Base-by-base conservation (phyloP, 1,284 basidiomycete genomes). In the Ceratobasidium sp. region DNA sequence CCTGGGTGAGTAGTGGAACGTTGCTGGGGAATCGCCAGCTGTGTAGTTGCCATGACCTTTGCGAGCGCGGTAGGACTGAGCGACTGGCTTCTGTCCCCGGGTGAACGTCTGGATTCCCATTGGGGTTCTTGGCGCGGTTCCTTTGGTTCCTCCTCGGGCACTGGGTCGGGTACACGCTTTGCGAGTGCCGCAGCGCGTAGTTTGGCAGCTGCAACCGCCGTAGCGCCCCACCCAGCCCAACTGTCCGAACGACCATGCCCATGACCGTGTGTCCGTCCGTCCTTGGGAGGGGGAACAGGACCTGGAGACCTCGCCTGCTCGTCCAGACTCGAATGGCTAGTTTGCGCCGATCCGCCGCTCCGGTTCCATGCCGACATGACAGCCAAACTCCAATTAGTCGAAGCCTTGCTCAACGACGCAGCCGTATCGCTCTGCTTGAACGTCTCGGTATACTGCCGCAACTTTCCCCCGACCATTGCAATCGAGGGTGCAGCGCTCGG, bases 381-480 rank as follows among this genome's bases (percentile, higher is more conserved):
- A 7, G 70, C 77, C 43, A 76, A 66, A 40, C 69, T 78, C 76
- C 61, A 78, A 34, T 79, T 79, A 7, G 78, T 78, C n/a, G 71
- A 67, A 13, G 74, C 74, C 61, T 79, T 79, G 69, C 64, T 69
- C 32, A 79, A 25, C 22, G 66, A 54, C 11, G 78, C 78, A 34
- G 77, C 78, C 15, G 78, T 37, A 74, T 79, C 78, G 44, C 78
- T 78, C 34, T 73, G 66, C 29, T 76, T 74, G 67, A 79, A 74
- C 15, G 77, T 64, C 54, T 78, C 74, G 34, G 74, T 62, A 34
- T 76, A 76, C 7, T 78, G 56, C 25, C 67, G 25, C 29, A 66
- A 54, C 59, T 64, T 76, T 8, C 56, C 67, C 3, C 74, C 75
- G 51, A 68, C 74, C n/a, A 64, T 40, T 34, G 66, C 64, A 11